Evolutionary conservation across 805 yeast genomes (phyloP).

Genomic region (Metschnikowia anglica): DNA sequence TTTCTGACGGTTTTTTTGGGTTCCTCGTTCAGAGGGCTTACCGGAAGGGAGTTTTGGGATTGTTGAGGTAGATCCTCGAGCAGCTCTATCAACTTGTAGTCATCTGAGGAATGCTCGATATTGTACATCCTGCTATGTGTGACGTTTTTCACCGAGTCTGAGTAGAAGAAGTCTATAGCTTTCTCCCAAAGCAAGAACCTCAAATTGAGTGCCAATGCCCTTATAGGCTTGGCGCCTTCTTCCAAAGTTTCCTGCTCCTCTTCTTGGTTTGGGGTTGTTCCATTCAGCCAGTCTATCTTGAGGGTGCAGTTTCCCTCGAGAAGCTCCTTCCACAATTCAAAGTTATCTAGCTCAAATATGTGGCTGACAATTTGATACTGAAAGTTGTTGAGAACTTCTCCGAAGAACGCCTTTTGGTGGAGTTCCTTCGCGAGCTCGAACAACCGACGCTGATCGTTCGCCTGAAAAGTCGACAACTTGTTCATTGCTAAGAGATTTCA

Average conservation of each 20-base stretch:
- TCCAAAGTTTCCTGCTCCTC: conserved; percentile 34
- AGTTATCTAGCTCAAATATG: conserved; percentile 38
- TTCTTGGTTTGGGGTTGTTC: conserved; percentile 9
- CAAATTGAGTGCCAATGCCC: conserved; percentile 54
- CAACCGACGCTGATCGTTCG: conserved; percentile 31
- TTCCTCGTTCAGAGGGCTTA: not conserved
- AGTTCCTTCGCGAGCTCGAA: conserved; percentile 37
- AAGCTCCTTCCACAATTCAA: conserved; percentile 47
- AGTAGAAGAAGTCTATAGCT: conserved; percentile 52
- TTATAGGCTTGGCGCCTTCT: conserved; percentile 40
- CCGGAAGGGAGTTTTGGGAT: not conserved
- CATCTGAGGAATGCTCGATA: conserved; percentile 35
- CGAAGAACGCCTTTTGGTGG: conserved; percentile 33
- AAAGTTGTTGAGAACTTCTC: conserved; percentile 45
- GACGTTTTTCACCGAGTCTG: conserved; percentile 13
- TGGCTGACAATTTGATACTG: conserved; percentile 52
- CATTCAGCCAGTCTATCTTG: conserved; percentile 20
- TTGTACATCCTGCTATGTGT: conserved; percentile 14
- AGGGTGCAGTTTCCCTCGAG: conserved; percentile 40
- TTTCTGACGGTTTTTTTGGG: conserved; percentile 10
- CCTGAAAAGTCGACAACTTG: conserved; percentile 37
- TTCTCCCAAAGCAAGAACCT: conserved; percentile 72
- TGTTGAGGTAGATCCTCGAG: conserved; percentile 21
- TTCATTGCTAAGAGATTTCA: conserved; percentile 30
- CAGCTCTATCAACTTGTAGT: conserved; percentile 35